phyloP scores from a whole-genome alignment of 2,329 filamentous ascomycete species.

The Nemania sp. region DNA sequence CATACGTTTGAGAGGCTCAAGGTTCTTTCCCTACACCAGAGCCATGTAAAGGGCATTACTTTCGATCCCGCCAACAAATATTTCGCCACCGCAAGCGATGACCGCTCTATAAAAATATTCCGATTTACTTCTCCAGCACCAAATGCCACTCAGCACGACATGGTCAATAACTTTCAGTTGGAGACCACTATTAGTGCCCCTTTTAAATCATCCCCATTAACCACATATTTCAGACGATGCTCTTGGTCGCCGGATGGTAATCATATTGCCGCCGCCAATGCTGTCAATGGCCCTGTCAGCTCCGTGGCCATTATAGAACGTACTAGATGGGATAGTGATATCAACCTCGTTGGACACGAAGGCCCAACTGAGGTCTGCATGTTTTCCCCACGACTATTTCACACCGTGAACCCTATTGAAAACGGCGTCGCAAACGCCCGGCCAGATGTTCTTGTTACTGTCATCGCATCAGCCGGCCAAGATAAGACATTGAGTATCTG shows the following conservation, averaged over 20 bases:
- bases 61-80: constrained; percentile 99
- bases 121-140: constrained; percentile 91
- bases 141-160: constrained; percentile 93
- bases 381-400: constrained; percentile 92
- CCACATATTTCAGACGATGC: constrained; percentile 95
- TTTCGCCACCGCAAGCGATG: constrained; percentile 97
- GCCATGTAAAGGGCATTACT: constrained; percentile 98
- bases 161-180: constrained; percentile 94
- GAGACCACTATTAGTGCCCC: constrained; percentile 91
- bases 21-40: constrained; percentile 91
- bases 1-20: constrained; percentile 98
- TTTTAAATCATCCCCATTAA: constrained; percentile 91
- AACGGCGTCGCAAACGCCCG: constrained; percentile 63
- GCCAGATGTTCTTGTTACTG: constrained; percentile 74
- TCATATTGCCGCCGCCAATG: constrained; percentile 96
- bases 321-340: constrained; percentile 93
- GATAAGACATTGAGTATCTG: constrained; percentile 97
- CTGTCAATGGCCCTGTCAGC: constrained; percentile 96
- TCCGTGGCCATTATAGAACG: constrained; percentile 96
- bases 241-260: constrained; percentile 98
- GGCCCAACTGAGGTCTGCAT: constrained; percentile 97
- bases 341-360: constrained; percentile 97
- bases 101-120: constrained; percentile 96
- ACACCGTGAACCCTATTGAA: constrained; percentile 73
- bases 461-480: constrained; percentile 95